phyloP scores from a whole-genome alignment of 352 stramenopile genomes.

The Phytopythium cucurbitacearum region DNA sequence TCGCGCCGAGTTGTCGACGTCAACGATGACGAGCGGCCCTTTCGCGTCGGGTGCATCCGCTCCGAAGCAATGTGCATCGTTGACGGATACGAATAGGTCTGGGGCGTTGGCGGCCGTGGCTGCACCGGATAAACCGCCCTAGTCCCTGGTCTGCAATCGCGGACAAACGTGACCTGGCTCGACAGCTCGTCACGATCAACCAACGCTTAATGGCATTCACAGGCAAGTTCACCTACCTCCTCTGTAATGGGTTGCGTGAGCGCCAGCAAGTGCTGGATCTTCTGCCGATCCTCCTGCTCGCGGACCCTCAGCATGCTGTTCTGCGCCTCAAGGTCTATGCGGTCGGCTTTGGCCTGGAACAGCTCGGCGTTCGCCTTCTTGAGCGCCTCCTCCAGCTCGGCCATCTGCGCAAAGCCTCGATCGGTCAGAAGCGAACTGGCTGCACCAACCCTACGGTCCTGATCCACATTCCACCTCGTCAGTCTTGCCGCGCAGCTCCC shows the following conservation, averaged over 20 bases:
- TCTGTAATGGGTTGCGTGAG: slow-evolving; percentile 81
- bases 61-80: slow-evolving; percentile 73
- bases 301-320: slow-evolving; percentile 71
- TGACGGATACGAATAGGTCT: slow-evolving; percentile 59
- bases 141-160: slow-evolving; percentile 60
- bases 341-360: slow-evolving; percentile 58
- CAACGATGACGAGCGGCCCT: slow-evolving; percentile 3
- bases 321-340: slow-evolving; percentile 57
- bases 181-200: background rate
- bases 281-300: slow-evolving; percentile 64
- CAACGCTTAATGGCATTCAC: background rate
- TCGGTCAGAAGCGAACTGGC: background rate
- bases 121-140: slow-evolving; percentile 44
- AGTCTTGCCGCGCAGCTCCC: slow-evolving; percentile 56
- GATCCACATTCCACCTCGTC: slow-evolving; percentile 43
- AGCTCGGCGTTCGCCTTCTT: slow-evolving; percentile 49
- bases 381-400: slow-evolving; percentile 52
- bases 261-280: slow-evolving; percentile 79
- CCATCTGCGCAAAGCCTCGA: slow-evolving; percentile 26
- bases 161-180: slow-evolving; percentile 59
- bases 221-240: slow-evolving; percentile 25
- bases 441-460: background rate
- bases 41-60: slow-evolving; percentile 22
- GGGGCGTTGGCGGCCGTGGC: slow-evolving; percentile 12
- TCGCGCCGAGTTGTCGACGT: background rate